Conservation (phyloP, 2,329 filamentous ascomycete genomes). For the Albifimbria verrucaria region DNA sequence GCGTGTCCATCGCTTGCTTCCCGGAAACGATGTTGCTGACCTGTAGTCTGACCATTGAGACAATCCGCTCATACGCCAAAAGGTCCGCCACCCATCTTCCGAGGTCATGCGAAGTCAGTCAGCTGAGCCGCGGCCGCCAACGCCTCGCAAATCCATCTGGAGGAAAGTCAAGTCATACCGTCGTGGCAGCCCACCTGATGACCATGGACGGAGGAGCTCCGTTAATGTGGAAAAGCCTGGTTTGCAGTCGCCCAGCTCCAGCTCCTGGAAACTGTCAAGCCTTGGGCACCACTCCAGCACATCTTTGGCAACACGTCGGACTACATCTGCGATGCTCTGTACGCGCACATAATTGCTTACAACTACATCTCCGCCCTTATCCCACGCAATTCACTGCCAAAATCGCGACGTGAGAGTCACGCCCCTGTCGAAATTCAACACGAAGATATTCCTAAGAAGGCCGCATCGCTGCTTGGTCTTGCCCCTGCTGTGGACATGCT, state of each 20-base stretch:
- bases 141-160: slow-evolving; percentile 29
- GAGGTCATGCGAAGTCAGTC: slow-evolving; percentile 18
- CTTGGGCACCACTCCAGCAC: slow-evolving; percentile 45
- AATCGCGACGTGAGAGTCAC: slow-evolving; percentile 8
- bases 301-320: slow-evolving; percentile 52
- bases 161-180: slow-evolving; percentile 30
- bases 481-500: slow-evolving; percentile 18
- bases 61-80: slow-evolving; percentile 54
- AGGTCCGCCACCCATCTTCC: slow-evolving; percentile 40
- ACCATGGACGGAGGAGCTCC: slow-evolving; percentile 14
- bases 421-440: slow-evolving; percentile 16
- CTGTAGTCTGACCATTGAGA: slow-evolving; percentile 54
- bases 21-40: slow-evolving; percentile 57
- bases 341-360: slow-evolving; percentile 57
- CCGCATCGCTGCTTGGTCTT: slow-evolving; percentile 49
- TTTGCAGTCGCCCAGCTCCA: slow-evolving; percentile 10
- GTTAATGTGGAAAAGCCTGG: slow-evolving; percentile 8
- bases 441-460: slow-evolving; percentile 47
- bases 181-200: slow-evolving; percentile 12
- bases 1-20: slow-evolving; percentile 53
- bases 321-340: slow-evolving; percentile 55
- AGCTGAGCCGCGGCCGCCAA: slow-evolving; percentile 9
- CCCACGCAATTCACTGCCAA: slow-evolving; percentile 16
- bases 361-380: slow-evolving; percentile 49
- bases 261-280: slow-evolving; percentile 20